phyloP scores from a whole-genome alignment of 768 basidiomycete genomes.

The Naganishia vaughanmartiniae region DNA sequence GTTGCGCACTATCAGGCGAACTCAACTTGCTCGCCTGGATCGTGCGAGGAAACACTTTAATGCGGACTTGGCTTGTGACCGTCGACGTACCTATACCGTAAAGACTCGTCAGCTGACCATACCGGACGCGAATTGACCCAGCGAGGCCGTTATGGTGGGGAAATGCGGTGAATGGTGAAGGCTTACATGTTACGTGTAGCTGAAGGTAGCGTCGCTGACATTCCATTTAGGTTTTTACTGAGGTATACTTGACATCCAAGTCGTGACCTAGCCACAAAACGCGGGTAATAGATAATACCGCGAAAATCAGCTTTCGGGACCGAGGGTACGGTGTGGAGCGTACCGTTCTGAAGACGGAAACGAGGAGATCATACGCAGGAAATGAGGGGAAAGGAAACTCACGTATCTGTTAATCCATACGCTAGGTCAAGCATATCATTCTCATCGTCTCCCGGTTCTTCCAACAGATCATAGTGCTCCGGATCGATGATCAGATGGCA shows the following conservation, averaged over 20 bases:
- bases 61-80: slow-evolving; percentile 33
- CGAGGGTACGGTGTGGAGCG: too few species aligned
- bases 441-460: slow-evolving; percentile 95
- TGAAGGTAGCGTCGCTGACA: slow-evolving; percentile 76
- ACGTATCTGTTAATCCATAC: slow-evolving; percentile 93
- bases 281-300: too few species aligned
- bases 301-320: too few species aligned
- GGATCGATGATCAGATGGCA: slow-evolving; percentile 86
- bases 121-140: not conserved
- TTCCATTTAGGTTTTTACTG: slow-evolving; percentile 77
- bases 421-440: slow-evolving; percentile 90
- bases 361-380: too few species aligned
- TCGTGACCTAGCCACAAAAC: slow-evolving; percentile 52
- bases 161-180: not conserved
- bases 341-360: too few species aligned
- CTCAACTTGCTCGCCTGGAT: not conserved
- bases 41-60: not conserved
- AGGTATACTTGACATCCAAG: slow-evolving; percentile 62
- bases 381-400: slow-evolving; percentile 50
- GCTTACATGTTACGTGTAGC: slow-evolving; percentile 98
- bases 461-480: slow-evolving; percentile 77
- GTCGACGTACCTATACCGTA: slow-evolving; percentile 28
- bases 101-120: not conserved
- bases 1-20: too few species aligned
- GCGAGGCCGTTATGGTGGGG: not conserved